These are phyloP conservation scores for Kalanchoe fedtschenkoi DNA, from an alignment of 164 flowering plant genomes.

Conservation along the genomic window DNA sequence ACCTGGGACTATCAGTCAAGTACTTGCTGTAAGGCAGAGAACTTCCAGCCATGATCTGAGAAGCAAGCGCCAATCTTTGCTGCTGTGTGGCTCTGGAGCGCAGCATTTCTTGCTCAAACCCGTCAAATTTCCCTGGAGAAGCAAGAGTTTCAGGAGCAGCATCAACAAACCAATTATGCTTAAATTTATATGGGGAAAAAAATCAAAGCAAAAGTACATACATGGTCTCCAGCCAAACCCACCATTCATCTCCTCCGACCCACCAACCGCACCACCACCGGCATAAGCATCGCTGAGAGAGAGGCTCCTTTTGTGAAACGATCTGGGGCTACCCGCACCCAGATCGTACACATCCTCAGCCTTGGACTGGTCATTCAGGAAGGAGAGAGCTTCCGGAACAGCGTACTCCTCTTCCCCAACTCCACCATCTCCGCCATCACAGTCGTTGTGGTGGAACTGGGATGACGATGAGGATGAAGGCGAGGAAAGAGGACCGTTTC, in stretches of 20 bases:
- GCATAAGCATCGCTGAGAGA: slow-evolving; percentile 48
- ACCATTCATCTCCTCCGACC: slow-evolving; percentile 16
- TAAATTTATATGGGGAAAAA: slow-evolving; percentile 28
- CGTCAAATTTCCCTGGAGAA: slow-evolving; percentile 36
- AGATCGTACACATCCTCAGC: neutral
- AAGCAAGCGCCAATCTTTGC: slow-evolving; percentile 29
- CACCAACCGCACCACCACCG: slow-evolving; percentile 36
- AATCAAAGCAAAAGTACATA: slow-evolving; percentile 27
- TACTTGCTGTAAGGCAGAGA: slow-evolving; percentile 46
- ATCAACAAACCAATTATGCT: slow-evolving; percentile 24
- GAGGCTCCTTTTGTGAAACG: slow-evolving; percentile 49
- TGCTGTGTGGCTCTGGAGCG: slow-evolving; percentile 40
- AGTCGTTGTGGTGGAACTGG: too few relatives aligned
- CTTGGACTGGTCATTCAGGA: neutral
- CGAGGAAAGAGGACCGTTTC: neutral
- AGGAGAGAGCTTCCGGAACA: neutral
- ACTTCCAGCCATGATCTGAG: slow-evolving; percentile 37
- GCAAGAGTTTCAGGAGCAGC: slow-evolving; percentile 13
- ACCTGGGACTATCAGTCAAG: neutral
- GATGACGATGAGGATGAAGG: neutral
- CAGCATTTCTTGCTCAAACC: slow-evolving; percentile 49
- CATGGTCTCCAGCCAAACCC: slow-evolving; percentile 72
- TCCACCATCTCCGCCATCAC: neutral
- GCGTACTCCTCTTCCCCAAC: neutral
- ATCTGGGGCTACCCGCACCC: neutral